Base-by-base conservation (phyloP, 306 rosid species). In the Mimosa pudica region DNA sequence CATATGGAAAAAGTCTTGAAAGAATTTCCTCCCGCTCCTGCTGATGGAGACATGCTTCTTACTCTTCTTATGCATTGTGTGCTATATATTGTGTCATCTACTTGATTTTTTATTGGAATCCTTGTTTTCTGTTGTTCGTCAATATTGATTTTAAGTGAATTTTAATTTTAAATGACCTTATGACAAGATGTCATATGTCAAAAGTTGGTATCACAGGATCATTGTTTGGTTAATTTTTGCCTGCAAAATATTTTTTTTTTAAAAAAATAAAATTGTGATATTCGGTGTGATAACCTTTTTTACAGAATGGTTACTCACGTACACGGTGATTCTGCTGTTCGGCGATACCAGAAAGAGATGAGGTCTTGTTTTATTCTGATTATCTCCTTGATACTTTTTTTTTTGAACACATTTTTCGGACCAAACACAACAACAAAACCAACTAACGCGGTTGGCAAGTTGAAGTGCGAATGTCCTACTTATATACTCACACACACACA, bases 271-370 rank as follows among this genome's bases (percentile, higher is more conserved):
- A 7, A 7, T 51, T 32, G 74, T 63, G 69, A 63, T 33, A 6
- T 35, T 5, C 5, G 48, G 3, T 8, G 85, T 65, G 96, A 92
- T 80, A 80, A 87, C 74, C 85, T 91, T 83, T 93, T 89, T 84
- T 95, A 92, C 78, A 95, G 93, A 84, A 90, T 95, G 98, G 96
- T 95, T 78, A 88, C 93, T 87, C 99, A 95, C 46, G 96, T 95
- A 51, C 99, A 80, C 79, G 85, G 96, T 35, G 99, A 95, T 85
- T 92, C 96, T 38, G 80, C 90, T 55, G 92, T 95, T 75, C 87
- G 95, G 55, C 84, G 98, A 79, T 95, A 93, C 83, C 98, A 90
- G 67, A 92, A 88, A 75, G 98, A 93, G 75, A 86, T 92, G 96
- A 92, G 97, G 97, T 93, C 32, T 79, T 64, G 62, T 77, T 73